A percentile compares a stretch with the other conserved stretches of the same genome.
Evolutionary conservation across 805 yeast species (phyloP).

Genomic region (Yamadazyma laniorum): DNA sequence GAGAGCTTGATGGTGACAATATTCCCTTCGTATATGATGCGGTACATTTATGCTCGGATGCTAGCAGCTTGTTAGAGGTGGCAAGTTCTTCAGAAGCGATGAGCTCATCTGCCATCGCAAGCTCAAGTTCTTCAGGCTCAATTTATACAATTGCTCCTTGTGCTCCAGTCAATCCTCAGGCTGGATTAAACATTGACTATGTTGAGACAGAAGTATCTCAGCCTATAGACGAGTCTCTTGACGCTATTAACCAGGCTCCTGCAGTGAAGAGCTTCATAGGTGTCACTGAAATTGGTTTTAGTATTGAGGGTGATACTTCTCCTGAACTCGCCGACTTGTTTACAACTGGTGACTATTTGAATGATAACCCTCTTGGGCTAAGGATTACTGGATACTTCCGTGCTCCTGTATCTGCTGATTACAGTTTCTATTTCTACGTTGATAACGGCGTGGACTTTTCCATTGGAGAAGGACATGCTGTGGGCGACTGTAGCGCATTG

Average conservation of each 20-base stretch:
- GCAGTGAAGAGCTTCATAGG: too few species aligned
- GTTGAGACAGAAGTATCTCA: too few species aligned
- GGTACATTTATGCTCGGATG: background rate
- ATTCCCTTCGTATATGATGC: background rate
- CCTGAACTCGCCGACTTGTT: too few species aligned
- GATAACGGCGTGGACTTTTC: conserved; percentile 1
- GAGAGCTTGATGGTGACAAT: background rate
- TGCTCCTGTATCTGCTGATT: conserved; percentile 5
- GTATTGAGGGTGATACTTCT: too few species aligned
- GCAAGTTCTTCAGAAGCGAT: background rate
- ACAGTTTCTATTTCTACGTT: background rate
- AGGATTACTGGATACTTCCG: conserved; percentile 5
- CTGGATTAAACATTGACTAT: background rate
- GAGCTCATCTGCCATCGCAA: background rate
- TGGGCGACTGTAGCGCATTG: too few species aligned
- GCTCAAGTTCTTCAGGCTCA: background rate
- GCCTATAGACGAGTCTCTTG: too few species aligned
- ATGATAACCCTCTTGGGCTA: conserved; percentile 1
- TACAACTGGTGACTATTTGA: background rate
- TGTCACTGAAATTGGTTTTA: too few species aligned
- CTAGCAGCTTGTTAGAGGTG: background rate
- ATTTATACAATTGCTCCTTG: background rate
- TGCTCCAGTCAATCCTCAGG: background rate
- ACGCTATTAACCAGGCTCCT: too few species aligned
- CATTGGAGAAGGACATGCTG: conserved; percentile 7